Evolutionary conservation across 495 filamentous ascomycete genomes (phyloP), one percentile per base, ranked within the genome.

Genomic region (Oidiodendron maius): DNA sequence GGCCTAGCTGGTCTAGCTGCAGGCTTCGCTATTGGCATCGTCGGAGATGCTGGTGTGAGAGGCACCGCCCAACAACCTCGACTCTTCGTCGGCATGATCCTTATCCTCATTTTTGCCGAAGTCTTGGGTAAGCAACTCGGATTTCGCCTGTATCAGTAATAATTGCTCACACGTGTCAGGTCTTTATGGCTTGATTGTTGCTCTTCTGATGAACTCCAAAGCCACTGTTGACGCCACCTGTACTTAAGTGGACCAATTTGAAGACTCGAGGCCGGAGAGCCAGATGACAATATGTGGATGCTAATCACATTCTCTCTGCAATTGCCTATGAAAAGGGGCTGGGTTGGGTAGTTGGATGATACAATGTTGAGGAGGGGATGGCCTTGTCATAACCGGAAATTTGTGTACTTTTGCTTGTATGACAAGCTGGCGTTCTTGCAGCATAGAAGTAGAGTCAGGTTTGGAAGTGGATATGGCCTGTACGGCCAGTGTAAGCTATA

Each of bases 21-120:
- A 72, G 93, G 88, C 62, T 98, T 98, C 66, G 93, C 93, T 63
- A 97, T 98, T 64, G 93, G 93, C 70, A 98, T 98, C 68, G 93
- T 97, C 48, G 93, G 93, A 81, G 93, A 98, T 62, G 93, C 93
- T 63, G 93, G 93, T 88, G 93, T 98, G 54, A 86, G 93, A 60
- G 93, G 93, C 72, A 91, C 94, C 59, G 93, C 93, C 54, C 93
- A 98, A 68, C 93, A 98, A 70, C 94, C 93, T 40, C 79, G 91
- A 61, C 81, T 98, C 45, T 98, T 96, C 75, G 93, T 98, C 70
- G 93, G 93, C 76, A 98, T 98, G 93, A 97, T 98, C 75, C 73
- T 98, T 63, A 98, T 98, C 77, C 90, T 98, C 76, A 98, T 98
- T 95, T 98, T 98, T 77, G 93, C 94, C 62, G 93, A 97, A 95